phyloP scores from a whole-genome alignment of 129 eudicot species.

The Calendula officinalis region DNA sequence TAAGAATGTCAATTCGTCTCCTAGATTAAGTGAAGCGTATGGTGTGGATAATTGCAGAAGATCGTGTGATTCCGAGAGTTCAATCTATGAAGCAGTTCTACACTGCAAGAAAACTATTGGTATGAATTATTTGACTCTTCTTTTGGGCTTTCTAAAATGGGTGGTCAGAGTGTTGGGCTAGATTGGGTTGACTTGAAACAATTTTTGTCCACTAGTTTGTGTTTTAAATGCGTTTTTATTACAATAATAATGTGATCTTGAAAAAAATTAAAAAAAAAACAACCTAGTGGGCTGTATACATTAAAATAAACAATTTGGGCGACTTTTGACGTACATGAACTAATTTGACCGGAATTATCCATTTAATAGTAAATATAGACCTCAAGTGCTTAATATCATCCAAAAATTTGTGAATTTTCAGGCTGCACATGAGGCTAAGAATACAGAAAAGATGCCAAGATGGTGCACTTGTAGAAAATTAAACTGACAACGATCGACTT shows the following conservation, averaged over 20 bases:
- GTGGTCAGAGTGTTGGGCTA: not conserved
- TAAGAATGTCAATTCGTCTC: conserved; percentile 30
- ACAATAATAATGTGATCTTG: too few relatives aligned
- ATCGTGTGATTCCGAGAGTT: conserved; percentile 88
- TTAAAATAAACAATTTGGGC: too few relatives aligned
- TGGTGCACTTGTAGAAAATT: conserved; percentile 27
- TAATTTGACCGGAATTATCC: not conserved
- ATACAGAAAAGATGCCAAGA: conserved; percentile 22
- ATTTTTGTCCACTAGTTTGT: not conserved
- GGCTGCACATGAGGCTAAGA: conserved; percentile 25
- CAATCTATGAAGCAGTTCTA: conserved; percentile 88
- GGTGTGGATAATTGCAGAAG: conserved; percentile 56
- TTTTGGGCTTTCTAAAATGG: not conserved
- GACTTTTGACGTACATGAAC: too few relatives aligned
- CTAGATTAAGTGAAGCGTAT: conserved; percentile 50
- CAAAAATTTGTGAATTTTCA: conserved; percentile 12
- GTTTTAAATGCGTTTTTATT: too few relatives aligned
- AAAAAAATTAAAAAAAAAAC: too few relatives aligned
- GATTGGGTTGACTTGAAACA: not conserved
- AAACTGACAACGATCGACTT: conserved; percentile 7
- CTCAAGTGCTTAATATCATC: not conserved
- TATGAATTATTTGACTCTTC: conserved; percentile 17
- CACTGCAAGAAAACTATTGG: conserved; percentile 89
- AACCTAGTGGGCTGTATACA: too few relatives aligned
- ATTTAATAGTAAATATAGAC: not conserved